Evolutionary conservation across 306 rosid genomes (phyloP).

Genomic region (Quercus rubra): DNA sequence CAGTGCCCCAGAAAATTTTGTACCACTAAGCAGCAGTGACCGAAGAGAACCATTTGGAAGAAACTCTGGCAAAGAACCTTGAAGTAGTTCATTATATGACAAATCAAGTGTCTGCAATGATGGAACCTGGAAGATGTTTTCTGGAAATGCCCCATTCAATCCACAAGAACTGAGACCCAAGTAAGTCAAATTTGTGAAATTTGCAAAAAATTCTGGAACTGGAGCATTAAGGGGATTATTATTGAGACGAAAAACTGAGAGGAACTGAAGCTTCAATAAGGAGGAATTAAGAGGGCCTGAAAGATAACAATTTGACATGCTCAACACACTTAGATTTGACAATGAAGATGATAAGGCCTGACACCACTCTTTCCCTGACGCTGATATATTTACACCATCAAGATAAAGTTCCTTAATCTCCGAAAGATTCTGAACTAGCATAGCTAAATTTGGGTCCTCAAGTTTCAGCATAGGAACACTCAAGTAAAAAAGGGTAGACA

Average conservation of each 20-base stretch:
- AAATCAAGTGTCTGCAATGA: background rate
- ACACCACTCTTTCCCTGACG: background rate
- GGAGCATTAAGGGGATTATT: background rate
- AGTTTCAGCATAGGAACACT: conserved; percentile 11
- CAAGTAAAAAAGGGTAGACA: conserved; percentile 4
- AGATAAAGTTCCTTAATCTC: background rate
- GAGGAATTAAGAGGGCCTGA: conserved; percentile 1
- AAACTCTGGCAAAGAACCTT: conserved; percentile 16
- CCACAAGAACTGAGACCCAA: background rate
- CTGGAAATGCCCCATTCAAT: background rate
- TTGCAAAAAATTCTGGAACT: background rate
- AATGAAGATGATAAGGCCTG: background rate
- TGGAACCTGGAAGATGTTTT: background rate
- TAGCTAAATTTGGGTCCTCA: conserved; percentile 16
- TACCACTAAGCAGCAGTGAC: background rate
- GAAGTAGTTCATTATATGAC: background rate
- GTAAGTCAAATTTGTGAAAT: background rate
- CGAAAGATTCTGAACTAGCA: background rate
- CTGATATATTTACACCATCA: conserved; percentile 4
- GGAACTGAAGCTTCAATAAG: background rate
- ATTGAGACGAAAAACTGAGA: background rate
- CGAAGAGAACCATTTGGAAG: background rate
- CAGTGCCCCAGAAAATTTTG: conserved; percentile 17
- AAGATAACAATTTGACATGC: background rate
- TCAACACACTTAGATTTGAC: background rate